These are phyloP conservation scores for Teratosphaeria gauchensis DNA, from an alignment of 2,329 filamentous ascomycete species.

Conservation along the genomic window DNA sequence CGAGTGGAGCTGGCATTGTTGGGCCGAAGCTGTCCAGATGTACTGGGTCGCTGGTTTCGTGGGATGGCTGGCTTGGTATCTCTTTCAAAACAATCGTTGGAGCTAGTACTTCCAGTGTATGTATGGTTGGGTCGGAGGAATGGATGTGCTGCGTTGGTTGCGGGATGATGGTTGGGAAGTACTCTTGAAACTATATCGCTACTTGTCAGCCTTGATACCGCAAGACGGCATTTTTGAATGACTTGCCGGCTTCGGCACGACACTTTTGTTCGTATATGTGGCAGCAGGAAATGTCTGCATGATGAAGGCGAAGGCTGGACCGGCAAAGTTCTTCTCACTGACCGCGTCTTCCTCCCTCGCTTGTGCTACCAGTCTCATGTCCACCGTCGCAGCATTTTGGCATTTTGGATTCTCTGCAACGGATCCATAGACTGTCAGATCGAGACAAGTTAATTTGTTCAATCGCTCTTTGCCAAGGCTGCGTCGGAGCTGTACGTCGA, in stretches of 20 bases:
- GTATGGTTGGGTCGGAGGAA: neutral
- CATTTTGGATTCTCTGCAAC: slow-evolving; percentile 9
- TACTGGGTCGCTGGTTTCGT: slow-evolving; percentile 8
- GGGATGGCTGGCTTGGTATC: slow-evolving; percentile 21
- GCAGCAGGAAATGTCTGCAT: slow-evolving; percentile 14
- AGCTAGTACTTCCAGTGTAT: neutral
- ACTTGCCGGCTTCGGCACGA: slow-evolving; percentile 5
- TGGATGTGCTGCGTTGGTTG: neutral
- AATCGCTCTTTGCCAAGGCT: slow-evolving; percentile 15
- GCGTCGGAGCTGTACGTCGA: slow-evolving; percentile 32
- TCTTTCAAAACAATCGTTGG: slow-evolving; percentile 11
- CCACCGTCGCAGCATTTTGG: slow-evolving; percentile 12
- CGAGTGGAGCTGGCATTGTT: slow-evolving; percentile 27
- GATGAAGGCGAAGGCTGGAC: slow-evolving; percentile 6
- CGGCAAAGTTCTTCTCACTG: slow-evolving; percentile 2
- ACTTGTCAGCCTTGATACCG: slow-evolving; percentile 10
- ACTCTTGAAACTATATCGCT: neutral
- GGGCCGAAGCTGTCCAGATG: slow-evolving; percentile 23
- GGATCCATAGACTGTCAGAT: slow-evolving; percentile 10
- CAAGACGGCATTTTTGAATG: slow-evolving; percentile 9
- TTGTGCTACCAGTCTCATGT: slow-evolving; percentile 12
- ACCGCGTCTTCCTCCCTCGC: slow-evolving; percentile 8
- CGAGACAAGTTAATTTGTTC: slow-evolving; percentile 7
- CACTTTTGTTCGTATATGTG: slow-evolving; percentile 8
- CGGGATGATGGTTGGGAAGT: neutral